These are phyloP conservation scores for Fusarium austroafricanum DNA, from an alignment of 2,329 filamentous ascomycete genomes.

Conservation along the genomic window DNA sequence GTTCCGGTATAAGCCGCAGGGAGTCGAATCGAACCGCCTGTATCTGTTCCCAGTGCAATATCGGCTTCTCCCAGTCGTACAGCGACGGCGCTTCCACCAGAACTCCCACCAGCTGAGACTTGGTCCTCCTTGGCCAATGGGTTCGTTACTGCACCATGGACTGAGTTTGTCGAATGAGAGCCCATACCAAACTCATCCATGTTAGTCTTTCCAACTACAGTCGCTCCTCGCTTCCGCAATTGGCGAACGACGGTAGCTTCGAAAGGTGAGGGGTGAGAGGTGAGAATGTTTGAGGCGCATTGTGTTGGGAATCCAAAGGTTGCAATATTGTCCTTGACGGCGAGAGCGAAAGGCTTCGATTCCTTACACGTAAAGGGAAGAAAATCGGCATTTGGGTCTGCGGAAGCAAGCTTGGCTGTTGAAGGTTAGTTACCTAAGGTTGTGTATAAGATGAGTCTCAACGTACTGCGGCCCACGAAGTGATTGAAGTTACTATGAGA, in stretches of 20 bases:
- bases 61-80: constrained; percentile 71
- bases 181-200: constrained; percentile 98
- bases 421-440: constrained; percentile 15
- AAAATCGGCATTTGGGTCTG: constrained; percentile 5
- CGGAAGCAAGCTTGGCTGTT: constrained; percentile 22
- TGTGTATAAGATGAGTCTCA: constrained; percentile 1
- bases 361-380: constrained; percentile 35
- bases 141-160: constrained; percentile 73
- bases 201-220: constrained; percentile 83
- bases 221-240: constrained; percentile 71
- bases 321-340: constrained; percentile 83
- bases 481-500: constrained; percentile 52
- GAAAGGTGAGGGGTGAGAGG: constrained; percentile 78
- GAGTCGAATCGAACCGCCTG: constrained; percentile 86
- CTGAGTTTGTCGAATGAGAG: constrained; percentile 80
- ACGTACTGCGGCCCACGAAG: constrained; percentile 51
- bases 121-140: constrained; percentile 52
- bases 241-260: constrained; percentile 82
- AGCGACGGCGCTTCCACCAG: constrained; percentile 90
- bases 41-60: constrained; percentile 88
- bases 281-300: constrained; percentile 82
- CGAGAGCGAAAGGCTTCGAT: constrained; percentile 59
- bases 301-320: constrained; percentile 77
- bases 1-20: constrained; percentile 88
- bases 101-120: constrained; percentile 86